These are phyloP conservation scores for Halophytophthora batemanensis DNA, from an alignment of 352 stramenopile genomes.

Conservation along the genomic window DNA sequence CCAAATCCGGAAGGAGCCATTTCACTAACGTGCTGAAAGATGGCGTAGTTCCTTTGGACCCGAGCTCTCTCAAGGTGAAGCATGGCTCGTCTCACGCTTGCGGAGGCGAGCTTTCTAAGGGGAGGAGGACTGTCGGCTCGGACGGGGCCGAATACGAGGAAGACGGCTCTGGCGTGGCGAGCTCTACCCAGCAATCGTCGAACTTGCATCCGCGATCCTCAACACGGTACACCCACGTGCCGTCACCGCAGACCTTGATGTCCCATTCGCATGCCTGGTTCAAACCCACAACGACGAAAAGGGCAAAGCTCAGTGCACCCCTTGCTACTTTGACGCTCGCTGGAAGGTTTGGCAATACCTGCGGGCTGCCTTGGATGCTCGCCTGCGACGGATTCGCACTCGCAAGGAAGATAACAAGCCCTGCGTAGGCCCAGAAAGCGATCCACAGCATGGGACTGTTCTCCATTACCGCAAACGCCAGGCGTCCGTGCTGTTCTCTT, in stretches of 20 bases:
- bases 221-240: slow-evolving; percentile 62
- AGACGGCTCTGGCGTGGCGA: neutral
- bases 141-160: slow-evolving; percentile 6
- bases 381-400: too few relatives aligned
- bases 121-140: slow-evolving; percentile 2
- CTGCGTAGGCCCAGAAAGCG: neutral
- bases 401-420: slow-evolving; percentile 15
- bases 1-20: too few relatives aligned
- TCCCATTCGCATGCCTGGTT: slow-evolving; percentile 57
- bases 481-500: too few relatives aligned
- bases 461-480: too few relatives aligned
- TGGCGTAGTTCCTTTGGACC: too few relatives aligned
- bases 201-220: slow-evolving; percentile 46
- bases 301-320: neutral
- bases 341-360: slow-evolving; percentile 22
- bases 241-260: slow-evolving; percentile 56
- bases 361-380: slow-evolving; percentile 23
- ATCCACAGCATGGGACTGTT: too few relatives aligned
- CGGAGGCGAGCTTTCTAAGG: neutral
- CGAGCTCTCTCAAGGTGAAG: too few relatives aligned
- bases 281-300: neutral
- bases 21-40: too few relatives aligned
- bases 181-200: slow-evolving; percentile 38
- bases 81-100: too few relatives aligned
- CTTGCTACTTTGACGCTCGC: neutral